Conservation (phyloP, 805 yeast genomes). For the Wickerhamiella kurtzmanii region DNA sequence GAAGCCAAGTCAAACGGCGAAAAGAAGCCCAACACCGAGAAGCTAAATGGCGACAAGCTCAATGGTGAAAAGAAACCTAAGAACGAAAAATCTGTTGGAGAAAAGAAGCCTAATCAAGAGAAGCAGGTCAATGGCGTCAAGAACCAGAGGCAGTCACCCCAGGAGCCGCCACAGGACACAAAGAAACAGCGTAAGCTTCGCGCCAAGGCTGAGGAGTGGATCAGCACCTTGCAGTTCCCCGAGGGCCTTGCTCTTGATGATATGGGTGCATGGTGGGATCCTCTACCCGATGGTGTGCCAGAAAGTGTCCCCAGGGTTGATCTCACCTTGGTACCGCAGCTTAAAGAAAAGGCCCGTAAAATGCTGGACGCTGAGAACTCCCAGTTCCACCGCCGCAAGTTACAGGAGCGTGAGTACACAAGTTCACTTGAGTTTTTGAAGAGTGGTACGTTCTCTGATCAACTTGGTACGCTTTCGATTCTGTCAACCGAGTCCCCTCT, state of each 20-base stretch:
- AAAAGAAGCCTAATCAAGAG: conserved; percentile 6
- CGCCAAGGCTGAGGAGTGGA: conserved; percentile 10
- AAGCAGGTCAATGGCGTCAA: conserved; percentile 34
- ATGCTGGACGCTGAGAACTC: conserved; percentile 59
- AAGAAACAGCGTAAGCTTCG: conserved; percentile 4
- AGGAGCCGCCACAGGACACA: not conserved
- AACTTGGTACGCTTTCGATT: conserved; percentile 85
- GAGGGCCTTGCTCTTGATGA: conserved; percentile 32
- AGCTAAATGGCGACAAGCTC: conserved; percentile 13
- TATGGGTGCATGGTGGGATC: conserved; percentile 49
- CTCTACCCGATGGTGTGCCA: conserved; percentile 16
- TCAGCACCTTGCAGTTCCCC: conserved; percentile 7
- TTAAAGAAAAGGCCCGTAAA: conserved; percentile 52
- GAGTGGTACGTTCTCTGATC: conserved; percentile 89
- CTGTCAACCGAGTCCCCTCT: conserved; percentile 90
- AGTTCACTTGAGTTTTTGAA: conserved; percentile 58
- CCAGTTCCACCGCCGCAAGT: conserved; percentile 55
- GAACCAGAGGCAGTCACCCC: not conserved
- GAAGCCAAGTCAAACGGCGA: not conserved
- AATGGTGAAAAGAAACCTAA: conserved; percentile 18
- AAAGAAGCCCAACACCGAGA: not conserved
- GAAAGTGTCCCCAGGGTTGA: conserved; percentile 28
- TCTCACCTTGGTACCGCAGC: conserved; percentile 31
- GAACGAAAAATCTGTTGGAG: not conserved
- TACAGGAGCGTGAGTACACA: conserved; percentile 74